These are phyloP conservation scores for Trypethelium eluteriae DNA, from an alignment of 495 filamentous ascomycete species.

Conservation along the genomic window DNA sequence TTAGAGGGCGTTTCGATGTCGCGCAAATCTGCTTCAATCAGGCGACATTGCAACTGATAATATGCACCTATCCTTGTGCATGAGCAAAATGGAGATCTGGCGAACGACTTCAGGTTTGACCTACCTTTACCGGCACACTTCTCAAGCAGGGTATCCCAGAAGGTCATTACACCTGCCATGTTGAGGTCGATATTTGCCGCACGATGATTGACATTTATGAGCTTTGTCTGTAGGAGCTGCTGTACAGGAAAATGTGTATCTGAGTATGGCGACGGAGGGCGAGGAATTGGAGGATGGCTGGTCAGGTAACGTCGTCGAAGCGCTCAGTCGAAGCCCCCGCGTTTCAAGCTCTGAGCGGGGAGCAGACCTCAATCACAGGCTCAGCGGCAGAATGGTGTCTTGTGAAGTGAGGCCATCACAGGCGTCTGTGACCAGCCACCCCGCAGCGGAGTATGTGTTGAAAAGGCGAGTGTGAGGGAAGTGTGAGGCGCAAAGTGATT, in stretches of 20 bases:
- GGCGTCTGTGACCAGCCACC: not conserved
- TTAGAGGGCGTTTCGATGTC: slow-evolving; percentile 7
- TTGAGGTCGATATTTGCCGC: not conserved
- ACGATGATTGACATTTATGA: not conserved
- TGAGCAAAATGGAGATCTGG: not conserved
- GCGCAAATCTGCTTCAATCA: slow-evolving; percentile 5
- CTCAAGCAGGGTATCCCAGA: not conserved
- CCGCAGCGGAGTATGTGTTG: not conserved
- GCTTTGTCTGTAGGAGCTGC: not conserved
- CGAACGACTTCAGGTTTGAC: not conserved
- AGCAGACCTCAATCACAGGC: not conserved
- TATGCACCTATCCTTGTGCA: not conserved
- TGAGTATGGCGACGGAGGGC: not conserved
- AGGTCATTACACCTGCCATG: slow-evolving; percentile 8
- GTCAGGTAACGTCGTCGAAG: not conserved
- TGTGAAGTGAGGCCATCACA: not conserved
- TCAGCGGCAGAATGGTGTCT: not conserved
- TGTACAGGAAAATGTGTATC: not conserved
- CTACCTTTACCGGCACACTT: slow-evolving; percentile 7
- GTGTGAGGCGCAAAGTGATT: not conserved
- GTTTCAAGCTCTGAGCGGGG: not conserved
- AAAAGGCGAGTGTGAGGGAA: not conserved
- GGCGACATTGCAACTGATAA: not conserved
- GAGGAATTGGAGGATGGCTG: not conserved
- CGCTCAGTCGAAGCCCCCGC: no score